Evolutionary conservation across 768 basidiomycete genomes (phyloP).

Genomic region (Xanthoconium stramineum): DNA sequence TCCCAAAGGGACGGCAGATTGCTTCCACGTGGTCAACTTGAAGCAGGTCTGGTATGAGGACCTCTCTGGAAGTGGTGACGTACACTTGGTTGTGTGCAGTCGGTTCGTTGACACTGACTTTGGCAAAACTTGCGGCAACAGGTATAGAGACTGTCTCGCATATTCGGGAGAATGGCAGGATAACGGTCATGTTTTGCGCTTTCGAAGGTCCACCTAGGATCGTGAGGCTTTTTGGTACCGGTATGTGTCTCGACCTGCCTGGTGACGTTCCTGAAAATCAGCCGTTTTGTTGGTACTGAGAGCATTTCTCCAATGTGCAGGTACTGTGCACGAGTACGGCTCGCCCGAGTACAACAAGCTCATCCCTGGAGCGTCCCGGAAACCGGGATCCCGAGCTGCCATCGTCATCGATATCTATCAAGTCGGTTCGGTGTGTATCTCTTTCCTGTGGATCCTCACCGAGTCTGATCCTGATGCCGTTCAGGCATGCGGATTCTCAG

Average conservation of each 20-base stretch:
- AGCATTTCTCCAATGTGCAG: conserved; percentile 34
- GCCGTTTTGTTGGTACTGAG: too few relatives aligned
- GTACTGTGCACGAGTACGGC: conserved; percentile 60
- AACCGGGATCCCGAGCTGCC: conserved; percentile 56
- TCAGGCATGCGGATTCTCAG: conserved; percentile 66
- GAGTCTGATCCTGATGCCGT: not conserved
- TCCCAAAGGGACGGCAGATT: conserved; percentile 60
- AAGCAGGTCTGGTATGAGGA: conserved; percentile 70
- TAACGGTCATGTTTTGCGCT: conserved; percentile 61
- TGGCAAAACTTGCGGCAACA: too few relatives aligned
- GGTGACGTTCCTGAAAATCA: not conserved
- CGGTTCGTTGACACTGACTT: too few relatives aligned
- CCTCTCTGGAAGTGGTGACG: conserved; percentile 65
- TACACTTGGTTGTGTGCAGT: too few relatives aligned
- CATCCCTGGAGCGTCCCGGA: conserved; percentile 44
- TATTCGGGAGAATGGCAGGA: conserved; percentile 57
- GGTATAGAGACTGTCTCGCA: conserved; percentile 64
- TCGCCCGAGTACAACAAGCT: conserved; percentile 56
- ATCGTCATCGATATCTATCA: conserved; percentile 61
- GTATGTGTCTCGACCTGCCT: conserved; percentile 28
- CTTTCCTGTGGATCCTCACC: too few relatives aligned
- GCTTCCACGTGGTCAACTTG: conserved; percentile 54
- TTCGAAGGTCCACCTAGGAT: conserved; percentile 63
- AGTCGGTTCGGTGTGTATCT: conserved; percentile 47
- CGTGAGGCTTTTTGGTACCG: conserved; percentile 54